These are phyloP conservation scores for Penicillium coffeae DNA, from an alignment of 495 filamentous ascomycete genomes.

Conservation along the genomic window DNA sequence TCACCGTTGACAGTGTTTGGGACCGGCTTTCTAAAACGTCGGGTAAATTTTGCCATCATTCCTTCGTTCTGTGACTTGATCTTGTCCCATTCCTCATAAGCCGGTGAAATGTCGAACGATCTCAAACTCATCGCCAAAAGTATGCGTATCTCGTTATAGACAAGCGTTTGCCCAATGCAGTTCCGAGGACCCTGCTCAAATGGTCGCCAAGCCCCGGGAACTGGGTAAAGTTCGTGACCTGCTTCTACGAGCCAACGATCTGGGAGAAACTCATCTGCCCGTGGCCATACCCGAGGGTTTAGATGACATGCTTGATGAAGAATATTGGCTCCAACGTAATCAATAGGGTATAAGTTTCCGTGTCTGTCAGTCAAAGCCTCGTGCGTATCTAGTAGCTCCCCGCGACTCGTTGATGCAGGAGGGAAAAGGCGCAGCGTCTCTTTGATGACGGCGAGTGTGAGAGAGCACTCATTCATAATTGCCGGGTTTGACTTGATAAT, in stretches of 20 bases:
- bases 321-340: conserved; percentile 17
- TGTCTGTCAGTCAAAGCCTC: neutral
- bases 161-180: conserved; percentile 54
- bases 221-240: conserved; percentile 17
- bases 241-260: conserved; percentile 16
- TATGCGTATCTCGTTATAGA: conserved; percentile 44
- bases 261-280: conserved; percentile 20
- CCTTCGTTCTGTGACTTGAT: neutral
- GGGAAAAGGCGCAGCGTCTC: conserved; percentile 46
- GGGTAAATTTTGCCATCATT: neutral
- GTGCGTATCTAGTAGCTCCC: neutral
- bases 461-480: conserved; percentile 39
- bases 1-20: neutral
- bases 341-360: neutral
- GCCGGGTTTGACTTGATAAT: conserved; percentile 27
- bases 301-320: neutral
- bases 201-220: conserved; percentile 41
- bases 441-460: conserved; percentile 46
- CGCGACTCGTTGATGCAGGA: conserved; percentile 8
- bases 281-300: neutral
- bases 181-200: conserved; percentile 51
- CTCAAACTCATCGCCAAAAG: conserved; percentile 43
- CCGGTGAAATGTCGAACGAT: conserved; percentile 42
- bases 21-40: neutral
- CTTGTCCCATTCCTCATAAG: conserved; percentile 34